Base-by-base conservation (phyloP, 2,329 filamentous ascomycete genomes). In the Metarhizium guizhouense region DNA sequence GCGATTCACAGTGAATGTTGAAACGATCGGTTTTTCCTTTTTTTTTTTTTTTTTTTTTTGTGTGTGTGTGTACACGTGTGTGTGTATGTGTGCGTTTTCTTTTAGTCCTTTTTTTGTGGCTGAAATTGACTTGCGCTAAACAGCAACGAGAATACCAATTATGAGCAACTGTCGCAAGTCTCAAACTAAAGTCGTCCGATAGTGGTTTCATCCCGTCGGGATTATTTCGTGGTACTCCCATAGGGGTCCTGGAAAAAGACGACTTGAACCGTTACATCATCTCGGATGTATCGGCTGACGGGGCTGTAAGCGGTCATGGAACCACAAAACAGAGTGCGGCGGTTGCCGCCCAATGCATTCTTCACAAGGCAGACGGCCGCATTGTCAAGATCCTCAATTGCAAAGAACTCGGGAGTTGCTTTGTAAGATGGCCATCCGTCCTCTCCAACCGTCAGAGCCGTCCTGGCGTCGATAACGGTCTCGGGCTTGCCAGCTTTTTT, bases 251-350 rank as follows among this genome's bases (percentile, higher is more conserved):
- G 65, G 52, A 72, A 72, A 58, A 94, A 93, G 57, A 93, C 87
- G 36, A 95, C 88, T 70, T 94, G 87, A 16, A 94, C 86, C 0
- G 90, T 94, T 54, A 93, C 77, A 67, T 94, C 90, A 63, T 94
- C 90, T 61, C 87, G 82, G 49, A 71, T 66, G 51, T 67, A 65
- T 59, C 89, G 76, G 43, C 85, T 86, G 61, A 85, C 83, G 0
- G 90, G 89, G 59, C 83, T 83, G 8, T 83, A 82, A 32, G 90
- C 76, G 1, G 87, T 89, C 64, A 93, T 72, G 51, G 90, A 72
- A 4, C 87, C 88, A 60, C 84, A 84, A 29, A 94, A 75, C 76
- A 90, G 82, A 63, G 90, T 85, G 60, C 81, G 77, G 61, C 92
- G 82, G 57, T 82, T 85, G 4, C 90, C 90, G 43, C 90, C 90